Evolutionary conservation across 805 yeast species (phyloP).

Genomic region (Saccharomycopsis sp.): DNA sequence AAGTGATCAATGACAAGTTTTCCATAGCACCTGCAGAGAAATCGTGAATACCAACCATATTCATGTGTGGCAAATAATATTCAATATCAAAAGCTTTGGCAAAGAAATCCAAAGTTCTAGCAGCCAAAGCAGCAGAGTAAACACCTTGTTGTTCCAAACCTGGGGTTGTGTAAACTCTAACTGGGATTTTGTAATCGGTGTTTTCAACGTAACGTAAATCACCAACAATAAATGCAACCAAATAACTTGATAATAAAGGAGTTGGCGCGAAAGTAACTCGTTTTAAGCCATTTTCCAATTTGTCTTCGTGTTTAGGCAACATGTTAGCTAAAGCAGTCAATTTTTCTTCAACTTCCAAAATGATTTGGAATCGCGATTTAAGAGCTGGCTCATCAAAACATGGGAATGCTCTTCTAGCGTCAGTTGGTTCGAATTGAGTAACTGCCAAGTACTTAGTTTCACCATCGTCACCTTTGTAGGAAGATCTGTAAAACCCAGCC

Average conservation of each 20-base stretch:
- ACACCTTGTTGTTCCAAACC: constrained; percentile 67
- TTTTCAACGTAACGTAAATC: constrained; percentile 70
- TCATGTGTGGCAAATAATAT: constrained; percentile 75
- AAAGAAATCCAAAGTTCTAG: constrained; percentile 66
- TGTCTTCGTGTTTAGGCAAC: constrained; percentile 49
- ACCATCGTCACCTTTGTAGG: constrained; percentile 51
- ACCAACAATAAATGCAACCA: constrained; percentile 78
- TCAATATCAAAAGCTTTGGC: constrained; percentile 67
- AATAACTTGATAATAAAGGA: constrained; percentile 78
- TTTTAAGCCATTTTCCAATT: constrained; percentile 38
- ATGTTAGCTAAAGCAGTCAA: constrained; percentile 62
- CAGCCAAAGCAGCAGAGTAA: constrained; percentile 68
- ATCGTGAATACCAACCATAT: constrained; percentile 77
- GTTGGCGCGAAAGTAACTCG: constrained; percentile 63
- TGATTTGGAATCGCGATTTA: constrained; percentile 64
- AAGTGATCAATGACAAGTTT: constrained; percentile 76
- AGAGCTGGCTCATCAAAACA: constrained; percentile 79
- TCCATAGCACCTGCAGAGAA: constrained; percentile 89
- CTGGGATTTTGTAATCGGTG: constrained; percentile 61
- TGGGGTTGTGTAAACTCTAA: constrained; percentile 74
- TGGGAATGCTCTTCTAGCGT: constrained; percentile 83
- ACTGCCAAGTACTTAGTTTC: constrained; percentile 67
- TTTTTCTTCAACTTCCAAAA: constrained; percentile 48
- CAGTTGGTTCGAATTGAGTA: constrained; percentile 83
- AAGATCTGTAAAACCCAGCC: constrained; percentile 77